Conservation (phyloP, 805 yeast species). For the Kluyveromyces nonfermentans region DNA sequence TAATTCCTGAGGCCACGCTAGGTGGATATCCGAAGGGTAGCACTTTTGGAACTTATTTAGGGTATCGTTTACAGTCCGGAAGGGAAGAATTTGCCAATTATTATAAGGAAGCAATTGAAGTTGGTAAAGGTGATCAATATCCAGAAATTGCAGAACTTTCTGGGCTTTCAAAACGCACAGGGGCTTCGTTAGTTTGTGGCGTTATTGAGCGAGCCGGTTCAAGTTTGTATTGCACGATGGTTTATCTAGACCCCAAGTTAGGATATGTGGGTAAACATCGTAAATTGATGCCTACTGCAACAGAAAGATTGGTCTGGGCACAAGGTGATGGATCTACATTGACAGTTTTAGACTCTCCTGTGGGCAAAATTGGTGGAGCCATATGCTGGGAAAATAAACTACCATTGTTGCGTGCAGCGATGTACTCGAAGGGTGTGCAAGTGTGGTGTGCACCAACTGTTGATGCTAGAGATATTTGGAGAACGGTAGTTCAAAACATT, state of each 20-base stretch:
- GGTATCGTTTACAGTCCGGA: constrained; percentile 35
- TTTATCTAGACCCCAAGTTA: constrained; percentile 31
- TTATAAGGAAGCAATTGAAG: constrained; percentile 27
- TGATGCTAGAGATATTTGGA: constrained; percentile 38
- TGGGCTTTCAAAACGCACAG: constrained; percentile 27
- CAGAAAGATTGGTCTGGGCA: constrained; percentile 38
- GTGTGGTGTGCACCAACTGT: constrained; percentile 39
- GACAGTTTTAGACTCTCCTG: constrained; percentile 29
- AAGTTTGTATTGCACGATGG: constrained; percentile 34
- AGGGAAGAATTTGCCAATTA: constrained; percentile 33
- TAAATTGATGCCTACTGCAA: constrained; percentile 37
- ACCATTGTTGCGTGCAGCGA: constrained; percentile 34
- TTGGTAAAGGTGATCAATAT: constrained; percentile 26
- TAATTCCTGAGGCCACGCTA: constrained; percentile 38
- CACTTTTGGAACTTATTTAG: constrained; percentile 35
- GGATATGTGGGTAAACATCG: constrained; percentile 37
- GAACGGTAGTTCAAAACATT: constrained; percentile 33
- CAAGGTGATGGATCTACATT: constrained; percentile 40
- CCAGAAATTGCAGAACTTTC: constrained; percentile 30
- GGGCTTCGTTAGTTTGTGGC: constrained; percentile 32
- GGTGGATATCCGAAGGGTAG: constrained; percentile 41
- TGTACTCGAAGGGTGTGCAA: constrained; percentile 36
- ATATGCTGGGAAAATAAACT: constrained; percentile 41
- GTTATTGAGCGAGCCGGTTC: constrained; percentile 33
- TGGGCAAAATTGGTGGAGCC: constrained; percentile 36